Evolutionary conservation across 2,329 filamentous ascomycete species (phyloP).

Genomic region (Ophiostoma piceae): DNA sequence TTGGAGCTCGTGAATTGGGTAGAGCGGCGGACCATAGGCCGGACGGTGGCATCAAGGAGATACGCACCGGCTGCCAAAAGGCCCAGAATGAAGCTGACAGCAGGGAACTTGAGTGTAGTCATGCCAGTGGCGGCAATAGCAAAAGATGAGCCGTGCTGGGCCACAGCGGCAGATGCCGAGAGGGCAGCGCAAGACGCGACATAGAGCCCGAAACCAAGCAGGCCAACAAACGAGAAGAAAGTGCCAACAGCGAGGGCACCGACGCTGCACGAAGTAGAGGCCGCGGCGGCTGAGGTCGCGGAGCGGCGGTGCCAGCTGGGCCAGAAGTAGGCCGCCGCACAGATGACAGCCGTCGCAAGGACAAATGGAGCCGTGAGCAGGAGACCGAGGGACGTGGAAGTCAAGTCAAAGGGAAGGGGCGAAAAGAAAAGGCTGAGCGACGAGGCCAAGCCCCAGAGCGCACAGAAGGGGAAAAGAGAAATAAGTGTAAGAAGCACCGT

Average conservation of each 20-base stretch:
- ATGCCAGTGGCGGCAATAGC: slow-evolving; percentile 33
- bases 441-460: slow-evolving; percentile 44
- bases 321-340: slow-evolving; percentile 28
- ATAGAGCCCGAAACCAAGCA: slow-evolving; percentile 45
- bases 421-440: slow-evolving; percentile 46
- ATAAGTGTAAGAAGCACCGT: slow-evolving; percentile 43
- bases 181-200: slow-evolving; percentile 26
- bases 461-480: slow-evolving; percentile 42
- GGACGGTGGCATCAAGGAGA: slow-evolving; percentile 39
- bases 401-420: slow-evolving; percentile 40
- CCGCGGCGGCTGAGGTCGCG: slow-evolving; percentile 36
- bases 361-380: slow-evolving; percentile 44
- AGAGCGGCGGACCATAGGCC: slow-evolving; percentile 43
- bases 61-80: slow-evolving; percentile 43
- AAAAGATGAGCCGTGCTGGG: neutral
- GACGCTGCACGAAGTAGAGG: slow-evolving; percentile 28
- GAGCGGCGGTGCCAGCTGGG: slow-evolving; percentile 32
- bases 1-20: slow-evolving; percentile 47
- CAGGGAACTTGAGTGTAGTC: slow-evolving; percentile 28
- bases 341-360: slow-evolving; percentile 36
- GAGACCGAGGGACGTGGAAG: slow-evolving; percentile 33
- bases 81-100: slow-evolving; percentile 44
- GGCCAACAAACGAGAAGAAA: slow-evolving; percentile 38
- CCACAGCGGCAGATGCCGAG: neutral
- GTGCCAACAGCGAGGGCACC: neutral